These are phyloP conservation scores for Trichoderma gamsii DNA, from an alignment of 495 filamentous ascomycete genomes.

Conservation along the genomic window DNA sequence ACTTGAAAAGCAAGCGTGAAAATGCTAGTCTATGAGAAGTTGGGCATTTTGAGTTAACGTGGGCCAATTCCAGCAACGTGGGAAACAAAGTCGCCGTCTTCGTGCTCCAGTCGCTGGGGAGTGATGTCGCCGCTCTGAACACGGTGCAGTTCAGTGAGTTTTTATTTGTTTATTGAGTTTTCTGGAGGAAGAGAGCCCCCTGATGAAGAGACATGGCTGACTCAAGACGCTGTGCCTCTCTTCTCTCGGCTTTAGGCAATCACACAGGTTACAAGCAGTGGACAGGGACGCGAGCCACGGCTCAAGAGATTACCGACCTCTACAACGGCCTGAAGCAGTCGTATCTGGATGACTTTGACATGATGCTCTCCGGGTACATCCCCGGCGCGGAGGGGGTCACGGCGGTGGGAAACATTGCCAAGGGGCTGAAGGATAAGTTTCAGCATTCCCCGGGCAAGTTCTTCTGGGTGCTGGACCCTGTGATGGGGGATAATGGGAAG, in stretches of 20 bases:
- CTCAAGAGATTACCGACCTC: slow-evolving; percentile 75
- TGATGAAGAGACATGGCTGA: slow-evolving; percentile 7
- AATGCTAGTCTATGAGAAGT: neutral
- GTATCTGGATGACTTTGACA: slow-evolving; percentile 76
- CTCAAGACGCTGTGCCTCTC: neutral
- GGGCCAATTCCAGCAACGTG: slow-evolving; percentile 68
- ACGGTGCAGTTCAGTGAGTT: slow-evolving; percentile 86
- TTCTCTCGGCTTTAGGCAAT: slow-evolving; percentile 56
- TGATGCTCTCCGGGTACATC: slow-evolving; percentile 90
- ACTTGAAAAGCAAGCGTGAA: slow-evolving; percentile 5
- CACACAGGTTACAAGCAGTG: slow-evolving; percentile 85
- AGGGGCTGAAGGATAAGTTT: slow-evolving; percentile 64
- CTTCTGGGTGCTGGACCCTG: slow-evolving; percentile 97
- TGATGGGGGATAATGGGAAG: slow-evolving; percentile 93
- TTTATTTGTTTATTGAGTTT: neutral
- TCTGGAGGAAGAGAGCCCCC: neutral
- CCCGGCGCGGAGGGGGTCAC: slow-evolving; percentile 77
- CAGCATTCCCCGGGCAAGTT: slow-evolving; percentile 65
- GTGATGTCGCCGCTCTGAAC: slow-evolving; percentile 87
- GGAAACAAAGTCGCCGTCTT: slow-evolving; percentile 94
- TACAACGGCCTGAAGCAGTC: slow-evolving; percentile 79
- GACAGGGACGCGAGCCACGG: slow-evolving; percentile 73
- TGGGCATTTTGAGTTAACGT: neutral
- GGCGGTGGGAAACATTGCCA: slow-evolving; percentile 74
- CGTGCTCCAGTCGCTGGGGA: slow-evolving; percentile 85